Evolutionary conservation across 129 eudicot genomes (phyloP), one percentile per base, ranked within the genome.

Genomic region (Artemisia annua): DNA sequence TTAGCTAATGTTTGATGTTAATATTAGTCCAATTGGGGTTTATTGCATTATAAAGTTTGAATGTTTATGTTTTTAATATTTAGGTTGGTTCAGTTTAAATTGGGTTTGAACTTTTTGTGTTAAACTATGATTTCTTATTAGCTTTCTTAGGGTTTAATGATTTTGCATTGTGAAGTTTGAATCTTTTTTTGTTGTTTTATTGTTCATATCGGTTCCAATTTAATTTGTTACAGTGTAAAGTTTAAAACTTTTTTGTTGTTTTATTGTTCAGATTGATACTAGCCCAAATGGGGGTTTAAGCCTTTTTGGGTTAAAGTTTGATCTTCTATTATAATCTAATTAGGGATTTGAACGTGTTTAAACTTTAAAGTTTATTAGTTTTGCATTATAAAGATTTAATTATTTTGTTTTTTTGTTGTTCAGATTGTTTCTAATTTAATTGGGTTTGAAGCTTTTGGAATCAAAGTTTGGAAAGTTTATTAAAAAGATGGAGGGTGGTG

Each of bases 401-500:
- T 30, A 30, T 30, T 55, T 50, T 53, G 6, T 53, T 70, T 19
- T 58, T 8, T 55, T 28, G 4, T 2, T 75, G 48, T 65, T 56
- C 66, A 54, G 56, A 58, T 11, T 53, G 65, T 7, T 70, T 54
- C 32, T 56, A 59, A 51, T 30, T 60, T 35, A 32, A 32, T 46
- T 4, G 70, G 62, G 18, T 61, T 62, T 32, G 67, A 28, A 57
- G 28, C 63, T 8, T 72, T 9, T 26, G 26, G 68, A 69, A 13
- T 61, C 35, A 10, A 11, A 63, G 69, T 16, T 11, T 61, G 51
- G 60, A 52, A 39, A 43, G 11, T 16, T 32, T 17, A 54, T 54
- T 17, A 15, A 18, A 22, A 73, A 70, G 81, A 76, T 75, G 84
- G 87, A 76, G 50, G 91, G 85, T 58, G 89, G 81, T 56, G 89